These are phyloP conservation scores for Backusella liffmaniae DNA, from an alignment of 192 early-diverging fungal species.

Conservation along the genomic window DNA sequence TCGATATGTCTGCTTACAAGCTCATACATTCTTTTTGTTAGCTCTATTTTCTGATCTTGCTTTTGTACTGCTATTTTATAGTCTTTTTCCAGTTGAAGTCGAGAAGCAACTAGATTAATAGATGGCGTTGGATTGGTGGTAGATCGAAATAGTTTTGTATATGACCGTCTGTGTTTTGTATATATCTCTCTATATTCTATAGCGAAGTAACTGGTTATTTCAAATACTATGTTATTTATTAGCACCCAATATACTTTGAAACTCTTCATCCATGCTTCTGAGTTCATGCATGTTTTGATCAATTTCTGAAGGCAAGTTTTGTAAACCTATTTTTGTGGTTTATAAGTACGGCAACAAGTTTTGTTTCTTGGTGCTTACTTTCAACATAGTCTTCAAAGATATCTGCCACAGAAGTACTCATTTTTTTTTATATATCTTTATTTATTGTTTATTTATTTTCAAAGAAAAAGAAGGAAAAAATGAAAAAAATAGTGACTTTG, in stretches of 20 bases:
- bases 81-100: constrained; percentile 40
- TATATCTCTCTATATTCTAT: constrained; percentile 19
- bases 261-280: constrained; percentile 47
- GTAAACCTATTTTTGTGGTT: constrained; percentile 34
- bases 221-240: background rate
- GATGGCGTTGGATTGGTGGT: background rate
- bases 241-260: constrained; percentile 34
- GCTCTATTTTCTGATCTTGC: constrained; percentile 55
- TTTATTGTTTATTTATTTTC: background rate
- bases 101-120: constrained; percentile 7
- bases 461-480: background rate
- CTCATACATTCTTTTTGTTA: constrained; percentile 47
- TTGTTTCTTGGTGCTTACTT: constrained; percentile 36
- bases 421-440: background rate
- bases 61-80: constrained; percentile 47
- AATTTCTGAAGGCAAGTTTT: constrained; percentile 53
- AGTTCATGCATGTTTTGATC: constrained; percentile 54
- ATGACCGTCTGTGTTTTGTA: constrained; percentile 18
- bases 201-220: background rate
- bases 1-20: constrained; percentile 44
- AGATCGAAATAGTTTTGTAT: background rate
- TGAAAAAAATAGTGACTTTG: background rate
- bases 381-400: constrained; percentile 56
- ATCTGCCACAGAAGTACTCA: constrained; percentile 41
- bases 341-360: background rate